These are phyloP conservation scores for Ogataea ganodermae DNA, from an alignment of 805 yeast species.

Conservation along the genomic window DNA sequence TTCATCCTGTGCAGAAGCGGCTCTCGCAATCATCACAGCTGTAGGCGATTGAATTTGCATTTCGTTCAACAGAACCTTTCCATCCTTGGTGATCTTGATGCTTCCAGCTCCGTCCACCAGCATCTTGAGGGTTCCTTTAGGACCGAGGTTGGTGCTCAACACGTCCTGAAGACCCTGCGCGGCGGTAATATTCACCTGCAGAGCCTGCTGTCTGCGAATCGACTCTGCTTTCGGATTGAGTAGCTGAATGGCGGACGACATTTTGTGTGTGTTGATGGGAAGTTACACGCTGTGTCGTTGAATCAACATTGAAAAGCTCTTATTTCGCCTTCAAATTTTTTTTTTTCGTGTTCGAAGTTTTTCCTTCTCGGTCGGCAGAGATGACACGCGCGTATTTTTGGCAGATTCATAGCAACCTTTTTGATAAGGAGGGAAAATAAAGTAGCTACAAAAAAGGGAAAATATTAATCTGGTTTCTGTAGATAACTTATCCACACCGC, in stretches of 20 bases:
- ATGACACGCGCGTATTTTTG: conserved; percentile 11
- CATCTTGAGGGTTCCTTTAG: conserved; percentile 95
- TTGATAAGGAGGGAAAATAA: conserved; percentile 15
- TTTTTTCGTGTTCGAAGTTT: conserved; percentile 20
- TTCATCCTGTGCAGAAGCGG: conserved; percentile 98
- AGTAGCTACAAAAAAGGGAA: not conserved
- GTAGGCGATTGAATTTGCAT: conserved; percentile 97
- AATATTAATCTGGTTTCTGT: not conserved
- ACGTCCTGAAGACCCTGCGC: conserved; percentile 97
- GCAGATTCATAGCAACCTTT: conserved; percentile 6
- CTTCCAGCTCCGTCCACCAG: conserved; percentile 96
- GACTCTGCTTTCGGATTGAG: conserved; percentile 98
- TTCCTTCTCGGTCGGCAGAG: conserved; percentile 12
- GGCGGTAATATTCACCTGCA: conserved; percentile 92
- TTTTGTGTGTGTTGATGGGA: conserved; percentile 3
- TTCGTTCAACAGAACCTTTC: conserved; percentile 87
- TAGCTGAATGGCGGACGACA: conserved; percentile 75
- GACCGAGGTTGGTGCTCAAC: conserved; percentile 88
- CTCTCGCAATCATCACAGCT: conserved; percentile 90
- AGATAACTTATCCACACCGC: too few relatives aligned
- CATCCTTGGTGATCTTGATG: conserved; percentile 95
- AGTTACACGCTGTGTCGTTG: not conserved
- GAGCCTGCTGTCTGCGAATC: conserved; percentile 91
- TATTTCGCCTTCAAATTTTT: not conserved
- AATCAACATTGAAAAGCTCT: too few relatives aligned